Evolutionary conservation across 2,329 filamentous ascomycete genomes (phyloP).

Genomic region (Thielaviopsis euricoi): DNA sequence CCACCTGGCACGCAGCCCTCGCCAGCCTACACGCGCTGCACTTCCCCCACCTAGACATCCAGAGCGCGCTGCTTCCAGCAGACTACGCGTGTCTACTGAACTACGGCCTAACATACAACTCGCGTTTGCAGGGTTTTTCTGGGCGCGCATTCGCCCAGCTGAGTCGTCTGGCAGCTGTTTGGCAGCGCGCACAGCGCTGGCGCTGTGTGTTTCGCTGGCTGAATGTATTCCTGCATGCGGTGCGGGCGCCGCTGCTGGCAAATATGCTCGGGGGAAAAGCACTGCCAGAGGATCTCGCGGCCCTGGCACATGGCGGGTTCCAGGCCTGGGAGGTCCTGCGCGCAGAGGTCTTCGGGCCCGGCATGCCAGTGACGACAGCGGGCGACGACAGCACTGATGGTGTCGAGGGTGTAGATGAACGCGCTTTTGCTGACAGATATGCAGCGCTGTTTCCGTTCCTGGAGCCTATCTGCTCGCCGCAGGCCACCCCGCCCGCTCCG

Average conservation of each 20-base stretch:
- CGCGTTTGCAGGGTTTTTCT: not conserved
- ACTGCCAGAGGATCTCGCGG: not conserved
- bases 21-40: constrained; percentile 1
- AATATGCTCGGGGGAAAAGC: not conserved
- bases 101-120: constrained; percentile 3
- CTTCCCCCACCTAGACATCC: constrained; percentile 3
- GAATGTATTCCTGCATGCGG: not conserved
- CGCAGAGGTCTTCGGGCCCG: not conserved
- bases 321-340: not conserved
- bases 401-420: too few species aligned
- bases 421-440: not conserved
- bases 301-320: not conserved
- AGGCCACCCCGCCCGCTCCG: not conserved
- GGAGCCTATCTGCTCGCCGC: too few species aligned
- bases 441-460: not conserved
- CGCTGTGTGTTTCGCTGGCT: not conserved
- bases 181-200: not conserved
- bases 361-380: not conserved
- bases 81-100: constrained; percentile 5
- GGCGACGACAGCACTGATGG: too few species aligned
- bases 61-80: not conserved
- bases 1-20: constrained; percentile 1
- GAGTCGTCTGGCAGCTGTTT: not conserved
- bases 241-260: not conserved
- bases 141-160: constrained; percentile 1